phyloP scores from a whole-genome alignment of 1,284 basidiomycete species.

The Ceratobasidium sp. region DNA sequence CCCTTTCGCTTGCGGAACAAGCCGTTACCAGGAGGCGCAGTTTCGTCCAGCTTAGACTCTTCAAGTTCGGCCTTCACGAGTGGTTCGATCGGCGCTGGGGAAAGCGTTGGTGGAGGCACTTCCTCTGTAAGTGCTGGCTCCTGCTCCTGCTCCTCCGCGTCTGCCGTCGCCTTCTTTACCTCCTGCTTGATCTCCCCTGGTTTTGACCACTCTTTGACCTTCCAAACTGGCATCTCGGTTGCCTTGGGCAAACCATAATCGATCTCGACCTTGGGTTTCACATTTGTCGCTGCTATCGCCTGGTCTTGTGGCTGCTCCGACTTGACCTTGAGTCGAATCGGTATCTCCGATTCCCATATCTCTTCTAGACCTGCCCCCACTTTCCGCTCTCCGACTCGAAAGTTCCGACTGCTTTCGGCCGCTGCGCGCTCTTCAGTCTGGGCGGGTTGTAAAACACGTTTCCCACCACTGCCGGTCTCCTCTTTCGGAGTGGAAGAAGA shows the following conservation, averaged over 20 bases:
- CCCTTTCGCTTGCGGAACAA: conserved; percentile 41
- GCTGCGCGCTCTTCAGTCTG: conserved; percentile 35
- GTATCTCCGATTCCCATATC: conserved; percentile 36
- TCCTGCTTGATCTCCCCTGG: conserved; percentile 36
- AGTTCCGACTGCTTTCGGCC: conserved; percentile 37
- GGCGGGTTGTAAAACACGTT: conserved; percentile 25
- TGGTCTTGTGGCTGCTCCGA: background rate
- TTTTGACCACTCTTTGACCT: conserved; percentile 32
- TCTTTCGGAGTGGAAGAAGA: background rate
- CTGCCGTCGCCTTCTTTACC: background rate
- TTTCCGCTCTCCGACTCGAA: conserved; percentile 30
- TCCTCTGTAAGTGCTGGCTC: background rate
- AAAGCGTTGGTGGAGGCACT: background rate
- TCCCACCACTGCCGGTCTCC: background rate
- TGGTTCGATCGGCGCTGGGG: conserved; percentile 2
- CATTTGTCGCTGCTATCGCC: background rate
- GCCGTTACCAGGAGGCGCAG: background rate
- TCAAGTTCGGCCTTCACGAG: conserved; percentile 25
- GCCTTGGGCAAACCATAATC: conserved; percentile 39
- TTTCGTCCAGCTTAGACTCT: conserved; percentile 23
- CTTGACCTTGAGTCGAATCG: conserved; percentile 37
- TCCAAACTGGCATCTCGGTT: conserved; percentile 37
- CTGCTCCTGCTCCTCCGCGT: background rate
- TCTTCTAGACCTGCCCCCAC: conserved; percentile 32
- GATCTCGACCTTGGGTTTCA: conserved; percentile 19